Percentiles rank a stretch among this genome's conserved stretches.
Evolutionary conservation across 75 land plant species (phyloP).

Genomic region (Picea sitchensis): DNA sequence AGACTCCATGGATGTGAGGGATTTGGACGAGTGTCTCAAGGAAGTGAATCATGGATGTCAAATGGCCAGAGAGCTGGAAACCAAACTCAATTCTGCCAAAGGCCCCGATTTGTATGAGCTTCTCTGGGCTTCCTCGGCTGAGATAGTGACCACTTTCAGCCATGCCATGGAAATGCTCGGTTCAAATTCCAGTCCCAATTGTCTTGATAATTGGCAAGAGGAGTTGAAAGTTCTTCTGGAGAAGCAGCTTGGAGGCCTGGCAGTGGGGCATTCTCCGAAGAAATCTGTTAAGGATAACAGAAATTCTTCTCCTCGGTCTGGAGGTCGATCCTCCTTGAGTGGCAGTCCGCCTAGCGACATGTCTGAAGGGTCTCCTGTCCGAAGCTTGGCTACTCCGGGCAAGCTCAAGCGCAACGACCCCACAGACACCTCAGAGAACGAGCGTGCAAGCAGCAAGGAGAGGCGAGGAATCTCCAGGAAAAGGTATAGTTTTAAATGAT

Average conservation of each 20-base stretch:
- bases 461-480: conserved; percentile 11
- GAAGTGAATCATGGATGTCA: conserved; percentile 9
- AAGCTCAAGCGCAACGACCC: background rate
- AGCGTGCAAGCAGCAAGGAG: background rate
- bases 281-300: background rate
- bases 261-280: background rate
- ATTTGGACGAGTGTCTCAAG: background rate
- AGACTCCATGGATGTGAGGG: background rate
- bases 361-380: conserved; percentile 3
- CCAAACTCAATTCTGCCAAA: conserved; percentile 5
- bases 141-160: conserved; percentile 6
- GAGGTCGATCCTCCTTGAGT: background rate
- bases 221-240: background rate
- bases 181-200: background rate
- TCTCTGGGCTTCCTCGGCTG: background rate
- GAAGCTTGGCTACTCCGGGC: background rate
- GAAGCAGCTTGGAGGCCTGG: background rate
- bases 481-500: background rate
- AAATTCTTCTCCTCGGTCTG: conserved; percentile 7
- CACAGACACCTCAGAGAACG: background rate
- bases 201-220: background rate
- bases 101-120: background rate
- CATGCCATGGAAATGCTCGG: conserved; percentile 1
- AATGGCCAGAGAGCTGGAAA: background rate
- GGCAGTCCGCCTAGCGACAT: conserved; percentile 4